phyloP scores from a whole-genome alignment of 2,329 filamentous ascomycete species.

The Verticillium nubilum region DNA sequence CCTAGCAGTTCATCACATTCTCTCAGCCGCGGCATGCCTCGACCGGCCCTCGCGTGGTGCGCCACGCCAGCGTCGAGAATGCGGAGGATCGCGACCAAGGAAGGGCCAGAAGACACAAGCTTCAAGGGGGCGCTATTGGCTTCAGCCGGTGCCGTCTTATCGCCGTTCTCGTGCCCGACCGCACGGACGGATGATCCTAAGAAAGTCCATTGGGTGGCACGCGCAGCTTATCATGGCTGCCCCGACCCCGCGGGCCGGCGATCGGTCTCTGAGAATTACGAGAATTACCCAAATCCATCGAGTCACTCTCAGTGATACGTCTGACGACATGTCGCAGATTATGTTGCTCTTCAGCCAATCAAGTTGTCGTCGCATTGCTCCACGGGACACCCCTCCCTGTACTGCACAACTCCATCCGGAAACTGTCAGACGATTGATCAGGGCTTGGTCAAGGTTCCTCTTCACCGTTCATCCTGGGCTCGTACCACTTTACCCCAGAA shows the following conservation, averaged over 20 bases:
- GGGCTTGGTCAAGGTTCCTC: background rate
- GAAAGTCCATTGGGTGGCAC: background rate
- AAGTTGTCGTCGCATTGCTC: background rate
- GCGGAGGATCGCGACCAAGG: conserved; percentile 19
- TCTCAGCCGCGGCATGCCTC: background rate
- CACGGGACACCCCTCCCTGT: background rate
- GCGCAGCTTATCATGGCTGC: background rate
- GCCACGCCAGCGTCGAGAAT: conserved; percentile 38
- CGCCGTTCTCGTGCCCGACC: background rate
- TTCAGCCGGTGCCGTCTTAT: background rate
- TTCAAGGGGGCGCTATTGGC: background rate
- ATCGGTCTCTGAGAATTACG: too few species aligned
- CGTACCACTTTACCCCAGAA: background rate
- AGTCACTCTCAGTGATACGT: background rate
- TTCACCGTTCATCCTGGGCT: background rate
- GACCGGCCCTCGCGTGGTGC: background rate
- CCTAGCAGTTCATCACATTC: background rate
- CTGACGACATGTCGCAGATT: background rate
- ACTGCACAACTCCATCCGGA: background rate
- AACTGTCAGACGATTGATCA: background rate
- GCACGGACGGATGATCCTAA: background rate
- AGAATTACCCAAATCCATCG: background rate
- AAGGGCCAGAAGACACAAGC: background rate
- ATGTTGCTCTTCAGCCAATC: background rate
- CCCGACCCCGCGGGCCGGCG: background rate